Evolutionary conservation across 768 basidiomycete genomes (phyloP), one percentile per base, ranked within the genome.

Genomic region (Nidularia sp.): DNA sequence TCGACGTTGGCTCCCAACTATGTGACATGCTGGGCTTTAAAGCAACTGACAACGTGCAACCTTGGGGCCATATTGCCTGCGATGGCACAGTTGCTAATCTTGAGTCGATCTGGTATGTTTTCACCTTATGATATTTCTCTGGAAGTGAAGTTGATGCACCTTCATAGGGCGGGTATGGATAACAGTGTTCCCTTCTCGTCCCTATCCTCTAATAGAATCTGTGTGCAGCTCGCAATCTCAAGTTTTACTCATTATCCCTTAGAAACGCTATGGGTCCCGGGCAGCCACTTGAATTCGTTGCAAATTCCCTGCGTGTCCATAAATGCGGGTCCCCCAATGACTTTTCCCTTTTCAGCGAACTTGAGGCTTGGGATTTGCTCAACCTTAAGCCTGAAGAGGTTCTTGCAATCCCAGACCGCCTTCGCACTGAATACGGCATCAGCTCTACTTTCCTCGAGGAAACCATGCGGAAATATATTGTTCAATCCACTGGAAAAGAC

Each of bases 61-160:
- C 53, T n/a, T 77, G 75, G 75, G 76, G 76, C 0, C 76, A 78
- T 55, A 67, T 78, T 45, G 65, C 75, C 6, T 69, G 64, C 36
- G 76, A 65, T 43, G 77, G 77, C 2, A 66, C 74, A 7, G 63
- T 78, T 6, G 77, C 77, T 3, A 78, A 78, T 53, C 45, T 77
- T 50, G 77, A 78, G 57, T 73, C 77, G 12, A 71, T 76, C 52
- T 77, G 74, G 75, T 70, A 45, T 53, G 25, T 69, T 48, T 33
- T 9, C 7, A 48, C 45, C 29, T 34, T 41, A 50, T 44, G 29
- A 33, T 36, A 44, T 54, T 35, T 50, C n/a, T 10, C 36, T 45
- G 31, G 44, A 33, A 32, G 41, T 5, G 7, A 43, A n/a, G 47
- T 35, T 42, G 41, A 41, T 39, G 25, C 13, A n/a, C 32, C 29